These are phyloP conservation scores for Trypanosoma avium DNA, from an alignment of 208 protist species.

Conservation along the genomic window DNA sequence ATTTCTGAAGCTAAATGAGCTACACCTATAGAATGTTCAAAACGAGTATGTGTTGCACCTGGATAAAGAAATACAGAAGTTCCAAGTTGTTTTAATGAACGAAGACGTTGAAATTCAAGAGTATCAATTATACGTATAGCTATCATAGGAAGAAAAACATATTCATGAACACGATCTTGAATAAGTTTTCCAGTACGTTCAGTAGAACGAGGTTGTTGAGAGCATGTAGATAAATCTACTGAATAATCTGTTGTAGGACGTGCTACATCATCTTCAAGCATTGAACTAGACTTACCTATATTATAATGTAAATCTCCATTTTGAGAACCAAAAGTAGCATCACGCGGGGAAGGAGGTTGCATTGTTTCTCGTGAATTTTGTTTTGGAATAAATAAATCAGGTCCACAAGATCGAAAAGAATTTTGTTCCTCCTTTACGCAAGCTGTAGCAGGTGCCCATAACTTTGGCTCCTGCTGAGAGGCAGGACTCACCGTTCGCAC, in stretches of 20 bases:
- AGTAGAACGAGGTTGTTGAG: neutral
- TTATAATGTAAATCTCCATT: neutral
- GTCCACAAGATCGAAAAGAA: neutral
- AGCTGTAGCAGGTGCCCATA: neutral
- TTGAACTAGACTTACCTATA: neutral
- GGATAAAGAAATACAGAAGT: slow-evolving; percentile 77
- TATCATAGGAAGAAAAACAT: slow-evolving; percentile 87
- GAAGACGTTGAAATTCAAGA: slow-evolving; percentile 86
- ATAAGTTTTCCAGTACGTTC: slow-evolving; percentile 42
- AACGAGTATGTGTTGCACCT: slow-evolving; percentile 77
- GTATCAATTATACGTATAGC: slow-evolving; percentile 89
- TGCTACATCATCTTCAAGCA: neutral
- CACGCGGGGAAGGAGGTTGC: neutral
- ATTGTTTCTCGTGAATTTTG: neutral
- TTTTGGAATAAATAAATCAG: neutral
- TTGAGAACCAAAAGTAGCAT: neutral
- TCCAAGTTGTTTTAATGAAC: slow-evolving; percentile 88
- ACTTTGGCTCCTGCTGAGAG: neutral
- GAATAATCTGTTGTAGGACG: neutral
- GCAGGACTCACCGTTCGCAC: too few species aligned
- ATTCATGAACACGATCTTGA: slow-evolving; percentile 94
- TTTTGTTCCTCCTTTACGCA: neutral
- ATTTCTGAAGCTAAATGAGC: slow-evolving; percentile 61
- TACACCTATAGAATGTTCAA: slow-evolving; percentile 89
- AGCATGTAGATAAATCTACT: neutral